Base-by-base conservation (phyloP, 116 monocot species). In the Iris pallida region DNA sequence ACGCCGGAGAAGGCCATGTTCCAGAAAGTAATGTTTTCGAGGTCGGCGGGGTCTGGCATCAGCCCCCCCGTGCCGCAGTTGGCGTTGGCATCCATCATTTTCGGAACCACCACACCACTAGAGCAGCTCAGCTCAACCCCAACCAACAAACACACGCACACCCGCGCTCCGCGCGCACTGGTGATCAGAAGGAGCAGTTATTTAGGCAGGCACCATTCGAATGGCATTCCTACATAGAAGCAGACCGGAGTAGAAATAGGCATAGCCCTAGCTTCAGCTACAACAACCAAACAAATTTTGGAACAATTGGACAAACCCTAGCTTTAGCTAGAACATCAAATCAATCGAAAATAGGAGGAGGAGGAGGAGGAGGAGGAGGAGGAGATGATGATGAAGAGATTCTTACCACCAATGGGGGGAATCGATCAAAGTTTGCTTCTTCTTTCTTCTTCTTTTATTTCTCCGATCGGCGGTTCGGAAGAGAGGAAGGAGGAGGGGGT, bases 11-110 rank as follows among this genome's bases (percentile, higher is more conserved):
- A 71, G 0, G 84, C 78, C 30, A 30, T 30, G 30, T 30, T 30
- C 82, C 87, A 91, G 74, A 87, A 87, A 63, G 85, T 86, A 61
- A 87, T 85, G 78, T 71, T 87, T 90, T 96, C 92, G 16, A 96
- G 89, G 63, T 85, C 92, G 13, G 81, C 86, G 53, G 78, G 79
- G 17, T 83, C 80, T 52, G 83, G 85, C 10, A 88, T 77, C 58
- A 88, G 68, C 48, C 76, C 85, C 47, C 73, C 85, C 57, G 79
- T 85, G 46, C 69, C 75, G 12, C 63, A 78, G 61, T 72, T 81
- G 42, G 66, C 73, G 16, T 57, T 60, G 8, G 66, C 68, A 8
- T 76, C 75, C 89, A 82, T 89, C 54, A 74, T 73, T 63, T 65
- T 73, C 11, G 16, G 16, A 55, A 20, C 59, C 6, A 43, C 16